phyloP scores from a whole-genome alignment of 2,329 filamentous ascomycete genomes.

The Chlorencoelia australis region DNA sequence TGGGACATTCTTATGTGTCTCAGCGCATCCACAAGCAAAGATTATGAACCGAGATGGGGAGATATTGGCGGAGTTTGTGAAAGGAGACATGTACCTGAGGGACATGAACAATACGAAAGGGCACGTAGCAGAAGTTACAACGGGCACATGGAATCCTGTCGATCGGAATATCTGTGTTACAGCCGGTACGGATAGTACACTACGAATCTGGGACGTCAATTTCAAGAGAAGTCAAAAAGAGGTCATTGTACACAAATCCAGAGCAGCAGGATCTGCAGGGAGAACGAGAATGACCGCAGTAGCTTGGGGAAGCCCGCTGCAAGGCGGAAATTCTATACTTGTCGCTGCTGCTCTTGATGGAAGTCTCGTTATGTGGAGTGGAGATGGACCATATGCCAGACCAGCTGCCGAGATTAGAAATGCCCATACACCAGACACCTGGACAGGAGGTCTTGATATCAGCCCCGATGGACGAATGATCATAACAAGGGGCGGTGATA shows the following conservation, averaged over 20 bases:
- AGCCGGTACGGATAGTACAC: slow-evolving; percentile 86
- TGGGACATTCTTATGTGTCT: slow-evolving; percentile 72
- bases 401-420: slow-evolving; percentile 75
- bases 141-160: slow-evolving; percentile 82
- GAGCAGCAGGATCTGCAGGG: slow-evolving; percentile 75
- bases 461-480: slow-evolving; percentile 85
- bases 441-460: slow-evolving; percentile 87
- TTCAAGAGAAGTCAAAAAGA: slow-evolving; percentile 83
- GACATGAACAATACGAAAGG: slow-evolving; percentile 98
- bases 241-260: slow-evolving; percentile 92
- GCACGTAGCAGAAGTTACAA: slow-evolving; percentile 84
- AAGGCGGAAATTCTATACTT: slow-evolving; percentile 70
- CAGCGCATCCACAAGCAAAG: slow-evolving; percentile 82
- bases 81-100: slow-evolving; percentile 95
- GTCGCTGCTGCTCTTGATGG: slow-evolving; percentile 81
- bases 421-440: slow-evolving; percentile 73
- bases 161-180: slow-evolving; percentile 81
- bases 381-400: slow-evolving; percentile 74
- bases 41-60: slow-evolving; percentile 86
- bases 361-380: slow-evolving; percentile 82
- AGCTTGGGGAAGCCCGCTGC: slow-evolving; percentile 67
- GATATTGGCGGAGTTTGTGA: slow-evolving; percentile 76
- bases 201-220: slow-evolving; percentile 96
- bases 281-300: slow-evolving; percentile 91
- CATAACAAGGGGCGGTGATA: slow-evolving; percentile 82